A percentile compares a stretch with the other conserved stretches of the same genome.
Conservation (phyloP, 2,329 filamentous ascomycete species). For the Fusarium sororula region DNA sequence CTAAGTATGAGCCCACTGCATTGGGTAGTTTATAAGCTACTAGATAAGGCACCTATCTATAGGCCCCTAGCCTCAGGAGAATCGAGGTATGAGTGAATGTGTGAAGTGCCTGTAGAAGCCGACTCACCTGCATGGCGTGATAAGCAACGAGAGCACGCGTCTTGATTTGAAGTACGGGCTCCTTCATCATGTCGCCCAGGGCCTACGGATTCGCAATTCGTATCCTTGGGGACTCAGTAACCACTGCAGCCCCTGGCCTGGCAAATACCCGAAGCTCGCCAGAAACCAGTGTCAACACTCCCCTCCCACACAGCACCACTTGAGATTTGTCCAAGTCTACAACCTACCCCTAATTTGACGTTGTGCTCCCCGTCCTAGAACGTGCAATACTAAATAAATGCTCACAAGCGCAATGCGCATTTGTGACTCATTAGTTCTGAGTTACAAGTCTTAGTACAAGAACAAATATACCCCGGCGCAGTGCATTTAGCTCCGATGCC, state of each 20-base stretch:
- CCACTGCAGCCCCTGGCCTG: not conserved
- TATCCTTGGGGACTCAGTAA: not conserved
- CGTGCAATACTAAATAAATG: not conserved
- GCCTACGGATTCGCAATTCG: no score
- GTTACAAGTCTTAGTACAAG: not conserved
- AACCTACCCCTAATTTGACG: not conserved
- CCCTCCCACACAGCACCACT: no score
- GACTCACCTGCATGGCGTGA: not conserved
- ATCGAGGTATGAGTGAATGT: no score
- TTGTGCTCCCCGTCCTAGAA: not conserved
- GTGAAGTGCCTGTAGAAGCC: not conserved
- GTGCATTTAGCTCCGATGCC: not conserved
- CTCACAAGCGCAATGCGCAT: not conserved
- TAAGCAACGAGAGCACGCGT: not conserved
- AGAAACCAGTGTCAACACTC: not conserved
- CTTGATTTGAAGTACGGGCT: not conserved
- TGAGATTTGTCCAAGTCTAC: not conserved
- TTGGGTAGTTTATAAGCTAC: no score
- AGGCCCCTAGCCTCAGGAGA: not conserved
- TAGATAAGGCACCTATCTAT: no score
- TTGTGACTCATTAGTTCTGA: not conserved
- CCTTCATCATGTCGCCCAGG: not conserved
- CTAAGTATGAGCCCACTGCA: not conserved
- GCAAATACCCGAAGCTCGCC: not conserved
- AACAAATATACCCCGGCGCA: not conserved